Conservation (phyloP, 2,329 filamentous ascomycete genomes). For the Drechslera avenae region DNA sequence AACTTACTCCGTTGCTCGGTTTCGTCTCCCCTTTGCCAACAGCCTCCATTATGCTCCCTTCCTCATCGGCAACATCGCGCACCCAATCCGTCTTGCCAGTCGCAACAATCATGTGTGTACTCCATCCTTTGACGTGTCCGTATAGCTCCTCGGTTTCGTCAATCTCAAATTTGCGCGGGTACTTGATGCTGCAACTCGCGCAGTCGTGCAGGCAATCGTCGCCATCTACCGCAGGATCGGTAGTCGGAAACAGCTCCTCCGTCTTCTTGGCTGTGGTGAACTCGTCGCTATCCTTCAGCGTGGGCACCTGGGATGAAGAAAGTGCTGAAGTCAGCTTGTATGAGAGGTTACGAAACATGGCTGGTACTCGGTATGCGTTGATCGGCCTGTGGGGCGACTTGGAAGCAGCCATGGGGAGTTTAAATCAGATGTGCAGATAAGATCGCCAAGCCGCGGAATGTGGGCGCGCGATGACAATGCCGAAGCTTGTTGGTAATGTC, state of each 20-base stretch:
- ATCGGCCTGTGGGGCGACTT: slow-evolving; percentile 31
- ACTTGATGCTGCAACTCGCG: slow-evolving; percentile 75
- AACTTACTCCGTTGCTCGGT: slow-evolving; percentile 71
- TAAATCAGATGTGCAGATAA: slow-evolving; percentile 46
- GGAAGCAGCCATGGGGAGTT: slow-evolving; percentile 27
- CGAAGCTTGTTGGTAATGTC: slow-evolving; percentile 6
- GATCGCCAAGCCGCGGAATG: slow-evolving; percentile 45
- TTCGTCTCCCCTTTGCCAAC: slow-evolving; percentile 58
- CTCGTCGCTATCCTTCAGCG: slow-evolving; percentile 43
- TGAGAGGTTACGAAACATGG: slow-evolving; percentile 44
- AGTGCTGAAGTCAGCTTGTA: slow-evolving; percentile 44
- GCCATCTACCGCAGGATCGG: slow-evolving; percentile 77
- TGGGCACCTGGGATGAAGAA: slow-evolving; percentile 39
- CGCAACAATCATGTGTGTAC: slow-evolving; percentile 86
- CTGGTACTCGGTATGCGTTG: slow-evolving; percentile 45
- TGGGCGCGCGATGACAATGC: slow-evolving; percentile 28
- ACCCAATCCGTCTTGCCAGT: slow-evolving; percentile 98
- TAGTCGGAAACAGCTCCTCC: slow-evolving; percentile 71
- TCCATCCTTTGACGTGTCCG: slow-evolving; percentile 84
- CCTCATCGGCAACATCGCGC: slow-evolving; percentile 81
- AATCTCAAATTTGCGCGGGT: slow-evolving; percentile 74
- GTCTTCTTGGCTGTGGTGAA: slow-evolving; percentile 56
- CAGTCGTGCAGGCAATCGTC: slow-evolving; percentile 91
- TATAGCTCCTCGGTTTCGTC: slow-evolving; percentile 81
- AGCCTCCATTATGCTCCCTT: slow-evolving; percentile 64